Conservation (phyloP, 805 yeast genomes). For the Saturnispora kantuleensis region DNA sequence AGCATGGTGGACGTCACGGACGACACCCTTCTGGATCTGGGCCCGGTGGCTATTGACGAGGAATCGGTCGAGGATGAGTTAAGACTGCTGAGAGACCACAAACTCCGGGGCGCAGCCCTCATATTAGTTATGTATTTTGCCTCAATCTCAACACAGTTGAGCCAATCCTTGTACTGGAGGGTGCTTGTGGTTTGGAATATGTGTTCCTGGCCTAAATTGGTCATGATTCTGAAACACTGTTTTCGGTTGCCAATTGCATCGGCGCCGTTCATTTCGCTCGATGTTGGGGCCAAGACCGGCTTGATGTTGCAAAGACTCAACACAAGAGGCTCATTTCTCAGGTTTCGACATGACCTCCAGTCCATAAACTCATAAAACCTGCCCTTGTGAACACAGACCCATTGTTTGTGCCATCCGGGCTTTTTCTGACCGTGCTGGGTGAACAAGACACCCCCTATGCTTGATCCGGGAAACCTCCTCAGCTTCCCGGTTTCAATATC, state of each 20-base stretch:
- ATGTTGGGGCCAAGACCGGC: constrained; percentile 23
- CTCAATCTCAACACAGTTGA: constrained; percentile 29
- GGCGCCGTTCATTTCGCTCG: constrained; percentile 15
- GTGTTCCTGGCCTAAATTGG: constrained; percentile 56
- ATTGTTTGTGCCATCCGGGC: constrained; percentile 80
- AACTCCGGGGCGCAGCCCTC: neutral
- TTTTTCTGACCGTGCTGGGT: constrained; percentile 51
- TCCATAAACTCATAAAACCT: constrained; percentile 61
- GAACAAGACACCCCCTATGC: constrained; percentile 42
- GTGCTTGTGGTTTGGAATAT: constrained; percentile 66
- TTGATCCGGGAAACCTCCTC: constrained; percentile 2
- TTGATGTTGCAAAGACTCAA: constrained; percentile 58
- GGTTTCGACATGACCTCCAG: constrained; percentile 62
- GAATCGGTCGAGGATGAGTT: constrained; percentile 2
- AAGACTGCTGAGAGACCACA: neutral
- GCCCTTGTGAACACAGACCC: constrained; percentile 71
- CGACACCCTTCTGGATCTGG: constrained; percentile 24
- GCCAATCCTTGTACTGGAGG: constrained; percentile 62
- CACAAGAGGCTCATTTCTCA: constrained; percentile 60
- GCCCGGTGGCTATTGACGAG: neutral
- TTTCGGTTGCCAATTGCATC: constrained; percentile 34
- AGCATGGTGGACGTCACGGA: constrained; percentile 27
- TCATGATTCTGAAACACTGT: constrained; percentile 65
- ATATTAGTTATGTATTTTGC: neutral
- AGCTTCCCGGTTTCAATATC: constrained; percentile 2